Evolutionary conservation across 495 filamentous ascomycete genomes (phyloP), one percentile per base, ranked within the genome.

Genomic region (Coniosporium apollinis): DNA sequence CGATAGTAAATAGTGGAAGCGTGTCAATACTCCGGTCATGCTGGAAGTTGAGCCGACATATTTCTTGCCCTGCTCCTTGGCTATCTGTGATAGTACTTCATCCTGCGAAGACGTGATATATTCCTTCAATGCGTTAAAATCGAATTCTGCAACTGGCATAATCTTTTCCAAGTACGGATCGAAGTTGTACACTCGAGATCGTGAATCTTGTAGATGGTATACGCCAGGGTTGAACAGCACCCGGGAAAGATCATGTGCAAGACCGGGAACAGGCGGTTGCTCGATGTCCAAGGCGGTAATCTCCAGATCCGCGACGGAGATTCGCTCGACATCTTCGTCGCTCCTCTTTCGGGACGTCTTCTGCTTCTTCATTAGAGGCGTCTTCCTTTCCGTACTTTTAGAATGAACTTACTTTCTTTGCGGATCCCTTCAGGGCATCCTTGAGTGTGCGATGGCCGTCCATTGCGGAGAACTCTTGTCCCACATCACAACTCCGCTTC

Each of bases 171-270:
- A 67, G 50, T 94, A 93, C 1, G 89, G 89, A 48, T 96, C 85
- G 49, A 96, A 96, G 51, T 96, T 96, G 62, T 67, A 96, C 25
- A 94, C 82, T 8, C 74, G 67, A 22, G 91, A 85, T 34, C 82
- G 68, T 16, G 81, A 79, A 49, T 96, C 91, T 48, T 87, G 84
- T 19, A 99, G 70, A 21, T 80, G 74, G 50, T 94, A 93, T 19
- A 94, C 78, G 14, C 89, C 87, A 3, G 85, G 82, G 54, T 94
- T 97, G 65, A 97, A 97, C 3, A 97, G 60, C 22, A 89, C 89
- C 26, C 89, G 69, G 33, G 94, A 83, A 1, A 97, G 66, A 8
- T 76, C 82, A 52, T 91, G 81, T 1, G 76, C 65, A 6, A 96
- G 59, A 2, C 50, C 49, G 3, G 89, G 82, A 8, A 94, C 79